These are phyloP conservation scores for Sanchytrium tribonematis DNA, from an alignment of 371 early-diverging fungal species.

Conservation along the genomic window DNA sequence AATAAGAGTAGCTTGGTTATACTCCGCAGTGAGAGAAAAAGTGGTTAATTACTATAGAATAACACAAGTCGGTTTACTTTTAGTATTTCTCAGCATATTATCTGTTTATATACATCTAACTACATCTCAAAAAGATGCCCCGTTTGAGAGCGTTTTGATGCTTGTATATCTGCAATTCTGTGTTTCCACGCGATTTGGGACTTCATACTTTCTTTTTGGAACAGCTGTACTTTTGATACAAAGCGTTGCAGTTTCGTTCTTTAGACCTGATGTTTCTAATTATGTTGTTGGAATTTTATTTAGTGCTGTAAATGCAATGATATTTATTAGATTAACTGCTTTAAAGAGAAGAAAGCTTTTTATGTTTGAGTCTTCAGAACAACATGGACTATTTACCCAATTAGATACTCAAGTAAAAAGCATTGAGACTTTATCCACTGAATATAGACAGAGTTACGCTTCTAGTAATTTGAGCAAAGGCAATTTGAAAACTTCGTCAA, in stretches of 20 bases:
- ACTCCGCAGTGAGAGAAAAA: background rate
- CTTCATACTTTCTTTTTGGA: background rate
- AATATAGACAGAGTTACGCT: background rate
- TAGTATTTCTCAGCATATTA: background rate
- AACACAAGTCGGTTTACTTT: background rate
- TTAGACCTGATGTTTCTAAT: background rate
- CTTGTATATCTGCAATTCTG: background rate
- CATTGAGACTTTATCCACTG: background rate
- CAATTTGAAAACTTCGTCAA: too few species aligned
- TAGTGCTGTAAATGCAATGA: background rate
- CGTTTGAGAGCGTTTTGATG: background rate
- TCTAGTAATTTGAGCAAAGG: background rate
- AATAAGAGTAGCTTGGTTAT: background rate
- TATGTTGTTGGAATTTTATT: background rate
- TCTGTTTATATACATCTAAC: background rate
- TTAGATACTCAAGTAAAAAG: background rate
- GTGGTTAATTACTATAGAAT: background rate
- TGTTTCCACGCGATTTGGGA: background rate
- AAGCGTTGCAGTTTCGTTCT: background rate
- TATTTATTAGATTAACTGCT: background rate
- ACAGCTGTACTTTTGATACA: background rate
- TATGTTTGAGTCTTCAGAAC: background rate
- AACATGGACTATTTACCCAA: background rate
- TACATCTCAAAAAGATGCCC: background rate
- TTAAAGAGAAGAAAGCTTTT: background rate